Conservation (phyloP, 768 basidiomycete genomes). For the Russula griseocarnosa region DNA sequence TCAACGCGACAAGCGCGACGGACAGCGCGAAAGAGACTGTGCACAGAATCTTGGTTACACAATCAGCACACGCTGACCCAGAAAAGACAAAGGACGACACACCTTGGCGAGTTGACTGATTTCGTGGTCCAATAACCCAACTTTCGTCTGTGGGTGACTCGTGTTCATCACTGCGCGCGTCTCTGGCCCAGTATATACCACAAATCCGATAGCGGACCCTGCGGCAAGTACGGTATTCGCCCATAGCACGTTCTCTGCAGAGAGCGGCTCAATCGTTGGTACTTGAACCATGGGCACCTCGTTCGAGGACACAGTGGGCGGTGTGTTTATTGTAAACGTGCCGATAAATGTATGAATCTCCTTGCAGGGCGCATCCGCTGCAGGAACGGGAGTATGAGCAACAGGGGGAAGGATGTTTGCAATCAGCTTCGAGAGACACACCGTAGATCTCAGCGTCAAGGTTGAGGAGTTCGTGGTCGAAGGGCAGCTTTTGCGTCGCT, state of each 20-base stretch:
- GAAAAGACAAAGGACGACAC: slow-evolving; percentile 4
- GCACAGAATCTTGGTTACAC: slow-evolving; percentile 71
- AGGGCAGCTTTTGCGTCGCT: slow-evolving; percentile 70
- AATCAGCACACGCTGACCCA: not conserved
- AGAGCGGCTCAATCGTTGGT: slow-evolving; percentile 73
- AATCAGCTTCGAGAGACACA: slow-evolving; percentile 36
- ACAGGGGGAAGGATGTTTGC: not conserved
- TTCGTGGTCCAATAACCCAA: slow-evolving; percentile 87
- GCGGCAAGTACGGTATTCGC: slow-evolving; percentile 96
- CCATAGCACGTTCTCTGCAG: slow-evolving; percentile 95
- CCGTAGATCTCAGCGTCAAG: slow-evolving; percentile 90
- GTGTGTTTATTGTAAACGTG: slow-evolving; percentile 73
- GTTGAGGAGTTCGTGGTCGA: slow-evolving; percentile 49
- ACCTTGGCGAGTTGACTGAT: slow-evolving; percentile 97
- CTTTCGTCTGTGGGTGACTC: slow-evolving; percentile 92
- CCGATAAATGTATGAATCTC: slow-evolving; percentile 96
- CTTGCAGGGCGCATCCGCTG: slow-evolving; percentile 93
- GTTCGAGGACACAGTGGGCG: slow-evolving; percentile 34
- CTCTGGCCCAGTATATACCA: slow-evolving; percentile 92
- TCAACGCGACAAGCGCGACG: slow-evolving; percentile 86
- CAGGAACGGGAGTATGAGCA: slow-evolving; percentile 14
- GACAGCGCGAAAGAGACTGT: slow-evolving; percentile 91
- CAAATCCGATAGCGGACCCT: slow-evolving; percentile 86
- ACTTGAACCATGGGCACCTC: slow-evolving; percentile 40
- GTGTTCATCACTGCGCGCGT: slow-evolving; percentile 98